These are phyloP conservation scores for Paramarasmius palmivorus DNA, from an alignment of 1,284 basidiomycete genomes.

Conservation along the genomic window DNA sequence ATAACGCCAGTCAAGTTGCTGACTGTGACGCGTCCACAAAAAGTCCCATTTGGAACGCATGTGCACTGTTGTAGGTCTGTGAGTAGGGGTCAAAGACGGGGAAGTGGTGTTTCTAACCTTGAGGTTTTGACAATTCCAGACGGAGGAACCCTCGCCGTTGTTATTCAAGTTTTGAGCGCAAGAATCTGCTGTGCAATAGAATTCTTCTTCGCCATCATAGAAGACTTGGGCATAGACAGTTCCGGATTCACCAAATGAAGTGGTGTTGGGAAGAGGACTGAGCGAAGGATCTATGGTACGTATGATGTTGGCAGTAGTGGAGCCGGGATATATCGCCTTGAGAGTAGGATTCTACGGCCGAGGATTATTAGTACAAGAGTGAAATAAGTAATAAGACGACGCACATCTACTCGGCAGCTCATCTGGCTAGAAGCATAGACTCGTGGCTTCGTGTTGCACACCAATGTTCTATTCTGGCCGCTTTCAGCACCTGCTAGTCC, in stretches of 20 bases:
- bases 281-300: slow-evolving; percentile 69
- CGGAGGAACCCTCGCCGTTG: slow-evolving; percentile 33
- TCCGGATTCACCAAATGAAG: slow-evolving; percentile 58
- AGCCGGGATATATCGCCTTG: slow-evolving; percentile 68
- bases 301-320: slow-evolving; percentile 72
- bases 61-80: slow-evolving; percentile 46
- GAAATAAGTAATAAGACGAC: slow-evolving; percentile 26
- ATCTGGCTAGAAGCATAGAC: slow-evolving; percentile 72
- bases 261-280: slow-evolving; percentile 67
- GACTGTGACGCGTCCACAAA: slow-evolving; percentile 62
- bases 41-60: slow-evolving; percentile 67
- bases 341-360: slow-evolving; percentile 71
- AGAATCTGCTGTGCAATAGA: slow-evolving; percentile 72
- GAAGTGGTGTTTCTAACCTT: too few relatives aligned
- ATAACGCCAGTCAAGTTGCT: slow-evolving; percentile 60
- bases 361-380: slow-evolving; percentile 11
- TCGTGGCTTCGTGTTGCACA: slow-evolving; percentile 59
- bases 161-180: slow-evolving; percentile 59
- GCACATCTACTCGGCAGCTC: slow-evolving; percentile 73
- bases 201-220: slow-evolving; percentile 84
- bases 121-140: slow-evolving; percentile 73
- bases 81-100: too few relatives aligned
- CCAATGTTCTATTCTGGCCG: slow-evolving; percentile 57
- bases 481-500: slow-evolving; percentile 17
- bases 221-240: slow-evolving; percentile 75